Evolutionary conservation across 1,139 yeast species (phyloP).

Genomic region (Candida gigantensis): DNA sequence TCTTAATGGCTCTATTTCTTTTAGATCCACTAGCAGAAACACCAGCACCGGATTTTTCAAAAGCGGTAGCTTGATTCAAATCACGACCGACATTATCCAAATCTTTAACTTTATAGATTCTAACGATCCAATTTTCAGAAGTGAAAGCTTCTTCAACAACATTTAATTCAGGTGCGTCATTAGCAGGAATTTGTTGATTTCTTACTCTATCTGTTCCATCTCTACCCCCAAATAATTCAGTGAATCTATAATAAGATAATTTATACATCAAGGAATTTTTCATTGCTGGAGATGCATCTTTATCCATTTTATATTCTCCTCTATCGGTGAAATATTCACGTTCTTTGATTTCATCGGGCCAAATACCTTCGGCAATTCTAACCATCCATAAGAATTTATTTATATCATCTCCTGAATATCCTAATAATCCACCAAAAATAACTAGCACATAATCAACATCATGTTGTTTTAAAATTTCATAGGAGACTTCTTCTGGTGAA

Average conservation of each 20-base stretch:
- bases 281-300: slow-evolving; percentile 81
- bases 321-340: slow-evolving; percentile 77
- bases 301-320: slow-evolving; percentile 90
- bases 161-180: slow-evolving; percentile 61
- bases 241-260: slow-evolving; percentile 87
- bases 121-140: slow-evolving; percentile 93
- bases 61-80: slow-evolving; percentile 48
- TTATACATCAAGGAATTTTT: slow-evolving; percentile 89
- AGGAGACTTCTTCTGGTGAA: slow-evolving; percentile 82
- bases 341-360: slow-evolving; percentile 97
- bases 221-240: slow-evolving; percentile 68
- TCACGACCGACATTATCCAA: slow-evolving; percentile 86
- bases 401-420: slow-evolving; percentile 95
- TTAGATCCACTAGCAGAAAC: slow-evolving; percentile 4
- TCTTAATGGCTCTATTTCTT: slow-evolving; percentile 51
- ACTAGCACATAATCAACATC: slow-evolving; percentile 95
- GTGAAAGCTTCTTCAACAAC: slow-evolving; percentile 94
- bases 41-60: slow-evolving; percentile 41
- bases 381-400: slow-evolving; percentile 99
- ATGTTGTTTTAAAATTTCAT: slow-evolving; percentile 82
- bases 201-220: slow-evolving; percentile 87
- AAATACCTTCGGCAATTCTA: slow-evolving; percentile 96
- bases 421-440: slow-evolving; percentile 91
- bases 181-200: slow-evolving; percentile 67
- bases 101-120: slow-evolving; percentile 91